Conservation (phyloP, 1,139 yeast genomes). For the Yamadazyma friedrichii region DNA sequence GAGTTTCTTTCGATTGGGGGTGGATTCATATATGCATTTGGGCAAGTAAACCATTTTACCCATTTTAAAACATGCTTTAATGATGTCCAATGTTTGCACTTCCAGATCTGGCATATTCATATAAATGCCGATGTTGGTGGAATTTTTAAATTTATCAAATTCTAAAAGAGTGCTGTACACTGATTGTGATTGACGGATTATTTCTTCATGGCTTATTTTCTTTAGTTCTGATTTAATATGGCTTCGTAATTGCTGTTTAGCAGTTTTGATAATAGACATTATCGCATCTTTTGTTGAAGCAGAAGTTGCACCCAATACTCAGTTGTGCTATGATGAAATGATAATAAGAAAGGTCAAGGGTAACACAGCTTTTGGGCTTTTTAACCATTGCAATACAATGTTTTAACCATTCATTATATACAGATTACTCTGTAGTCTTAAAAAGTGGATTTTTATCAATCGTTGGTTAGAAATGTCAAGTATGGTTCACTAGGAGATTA, state of each 20-base stretch:
- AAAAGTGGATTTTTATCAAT: too few species aligned
- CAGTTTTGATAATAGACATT: slow-evolving; percentile 7
- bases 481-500: too few species aligned
- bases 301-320: too few species aligned
- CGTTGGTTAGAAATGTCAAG: too few species aligned
- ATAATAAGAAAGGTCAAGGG: too few species aligned
- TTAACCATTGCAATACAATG: too few species aligned
- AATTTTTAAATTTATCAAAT: slow-evolving; percentile 38
- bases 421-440: too few species aligned
- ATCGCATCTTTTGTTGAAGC: too few species aligned
- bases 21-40: slow-evolving; percentile 30
- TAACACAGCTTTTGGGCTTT: too few species aligned
- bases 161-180: slow-evolving; percentile 29
- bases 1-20: slow-evolving; percentile 31
- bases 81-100: slow-evolving; percentile 52
- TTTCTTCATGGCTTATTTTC: slow-evolving; percentile 14
- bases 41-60: slow-evolving; percentile 53
- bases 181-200: slow-evolving; percentile 20
- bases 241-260: slow-evolving; percentile 18
- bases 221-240: slow-evolving; percentile 19
- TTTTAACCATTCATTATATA: too few species aligned
- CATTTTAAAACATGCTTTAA: slow-evolving; percentile 46
- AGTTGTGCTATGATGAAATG: background rate
- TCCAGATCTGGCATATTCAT: slow-evolving; percentile 70
- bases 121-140: slow-evolving; percentile 57